Conservation (phyloP, 202 grass and related monocot genomes). For the Carex arenaria region DNA sequence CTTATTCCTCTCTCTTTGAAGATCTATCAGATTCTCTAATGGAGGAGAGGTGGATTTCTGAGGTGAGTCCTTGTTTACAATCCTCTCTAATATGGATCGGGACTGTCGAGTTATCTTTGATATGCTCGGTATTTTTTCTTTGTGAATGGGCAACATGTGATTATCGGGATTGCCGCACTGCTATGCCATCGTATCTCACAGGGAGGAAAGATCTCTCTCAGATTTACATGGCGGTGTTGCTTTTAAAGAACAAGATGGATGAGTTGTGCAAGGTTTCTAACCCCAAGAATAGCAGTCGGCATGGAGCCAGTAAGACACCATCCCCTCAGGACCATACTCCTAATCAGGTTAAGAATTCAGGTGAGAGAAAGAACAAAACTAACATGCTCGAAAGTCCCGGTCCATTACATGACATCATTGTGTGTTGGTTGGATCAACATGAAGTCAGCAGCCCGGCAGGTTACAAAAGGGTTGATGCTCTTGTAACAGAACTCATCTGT, state of each 20-base stretch:
- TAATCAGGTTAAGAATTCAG: conserved; percentile 34
- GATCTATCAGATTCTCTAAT: conserved; percentile 82
- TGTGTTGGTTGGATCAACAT: conserved; percentile 98
- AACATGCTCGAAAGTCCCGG: conserved; percentile 86
- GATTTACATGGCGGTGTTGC: conserved; percentile 76
- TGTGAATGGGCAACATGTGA: conserved; percentile 99
- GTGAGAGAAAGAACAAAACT: conserved; percentile 56
- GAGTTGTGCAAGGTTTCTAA: conserved; percentile 59
- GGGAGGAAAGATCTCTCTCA: conserved; percentile 89
- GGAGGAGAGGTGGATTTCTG: conserved; percentile 94
- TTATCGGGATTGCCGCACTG: conserved; percentile 81
- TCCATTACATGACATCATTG: conserved; percentile 90
- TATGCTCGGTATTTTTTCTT: conserved; percentile 96
- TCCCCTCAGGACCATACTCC: conserved; percentile 42
- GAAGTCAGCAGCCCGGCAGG: conserved; percentile 70
- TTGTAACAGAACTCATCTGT: conserved; percentile 76
- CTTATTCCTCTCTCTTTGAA: conserved; percentile 82
- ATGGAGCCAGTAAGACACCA: conserved; percentile 38
- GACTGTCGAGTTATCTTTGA: conserved; percentile 69
- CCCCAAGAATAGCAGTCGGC: conserved; percentile 45
- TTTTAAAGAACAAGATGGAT: conserved; percentile 88
- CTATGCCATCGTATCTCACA: conserved; percentile 43
- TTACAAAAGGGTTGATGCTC: conserved; percentile 59
- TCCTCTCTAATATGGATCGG: conserved; percentile 98
- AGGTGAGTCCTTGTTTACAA: conserved; percentile 90